Percentiles rank a stretch among this genome's conserved stretches.
phyloP scores from a whole-genome alignment of 2,329 filamentous ascomycete species.

The Rugonectria rugulosa region DNA sequence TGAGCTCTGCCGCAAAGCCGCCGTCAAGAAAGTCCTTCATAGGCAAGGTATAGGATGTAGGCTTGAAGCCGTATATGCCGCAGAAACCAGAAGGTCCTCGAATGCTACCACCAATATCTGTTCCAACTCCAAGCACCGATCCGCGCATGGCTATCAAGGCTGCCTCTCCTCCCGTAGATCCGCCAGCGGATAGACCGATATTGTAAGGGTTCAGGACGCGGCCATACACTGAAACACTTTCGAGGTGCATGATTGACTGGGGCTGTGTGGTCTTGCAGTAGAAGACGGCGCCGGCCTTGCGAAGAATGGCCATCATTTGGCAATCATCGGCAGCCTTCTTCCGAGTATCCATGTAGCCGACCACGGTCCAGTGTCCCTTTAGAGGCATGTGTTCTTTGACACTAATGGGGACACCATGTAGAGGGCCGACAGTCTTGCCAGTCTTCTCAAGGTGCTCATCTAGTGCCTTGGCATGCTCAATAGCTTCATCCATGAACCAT shows the following conservation, averaged over 20 bases:
- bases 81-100: constrained; percentile 39
- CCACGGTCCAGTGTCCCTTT: constrained; percentile 57
- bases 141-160: constrained; percentile 49
- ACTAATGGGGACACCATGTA: constrained; percentile 37
- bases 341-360: too few species aligned
- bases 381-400: constrained; percentile 63
- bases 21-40: constrained; percentile 34
- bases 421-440: constrained; percentile 37
- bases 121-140: constrained; percentile 47
- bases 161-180: constrained; percentile 65
- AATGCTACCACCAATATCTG: constrained; percentile 48
- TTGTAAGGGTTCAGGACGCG: constrained; percentile 48
- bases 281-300: constrained; percentile 4
- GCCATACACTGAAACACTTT: background rate
- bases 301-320: constrained; percentile 6
- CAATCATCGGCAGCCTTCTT: constrained; percentile 1
- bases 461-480: constrained; percentile 49
- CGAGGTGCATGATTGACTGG: constrained; percentile 10
- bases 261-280: constrained; percentile 11
- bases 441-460: constrained; percentile 51
- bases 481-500: constrained; percentile 57
- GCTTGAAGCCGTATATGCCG: constrained; percentile 36
- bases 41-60: constrained; percentile 34
- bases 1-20: constrained; percentile 41
- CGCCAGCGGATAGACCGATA: constrained; percentile 65